Conservation (phyloP, 31 red algal genomes). For the Bonnemaisonia californica region DNA sequence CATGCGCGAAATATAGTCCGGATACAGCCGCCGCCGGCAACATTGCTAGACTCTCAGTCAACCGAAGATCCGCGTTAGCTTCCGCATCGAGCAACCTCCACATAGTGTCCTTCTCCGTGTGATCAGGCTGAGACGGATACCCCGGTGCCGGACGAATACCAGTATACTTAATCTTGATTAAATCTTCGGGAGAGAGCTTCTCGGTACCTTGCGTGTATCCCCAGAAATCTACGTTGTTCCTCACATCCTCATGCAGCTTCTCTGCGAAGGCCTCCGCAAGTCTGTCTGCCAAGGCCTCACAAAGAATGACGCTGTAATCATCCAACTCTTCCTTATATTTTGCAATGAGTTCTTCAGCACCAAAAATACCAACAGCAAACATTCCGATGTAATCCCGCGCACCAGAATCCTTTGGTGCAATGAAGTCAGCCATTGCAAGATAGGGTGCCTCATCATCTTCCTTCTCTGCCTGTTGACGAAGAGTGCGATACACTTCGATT, state of each 20-base stretch:
- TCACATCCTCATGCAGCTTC: constrained; percentile 80
- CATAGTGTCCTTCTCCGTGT: constrained; percentile 82
- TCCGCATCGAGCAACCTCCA: constrained; percentile 80
- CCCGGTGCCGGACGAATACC: constrained; percentile 90
- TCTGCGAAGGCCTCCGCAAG: constrained; percentile 93
- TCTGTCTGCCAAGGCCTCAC: constrained; percentile 85
- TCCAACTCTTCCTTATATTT: constrained; percentile 75
- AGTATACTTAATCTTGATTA: constrained; percentile 90
- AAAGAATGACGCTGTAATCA: constrained; percentile 82
- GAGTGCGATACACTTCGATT: constrained; percentile 50
- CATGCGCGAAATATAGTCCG: constrained; percentile 86
- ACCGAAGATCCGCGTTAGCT: constrained; percentile 39
- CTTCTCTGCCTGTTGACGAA: constrained; percentile 85
- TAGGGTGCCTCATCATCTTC: constrained; percentile 79
- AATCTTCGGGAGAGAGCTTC: constrained; percentile 71
- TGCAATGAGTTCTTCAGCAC: constrained; percentile 74
- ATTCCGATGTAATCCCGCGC: constrained; percentile 86
- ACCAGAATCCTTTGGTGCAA: constrained; percentile 73
- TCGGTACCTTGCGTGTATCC: constrained; percentile 77
- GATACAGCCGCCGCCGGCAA: constrained; percentile 82
- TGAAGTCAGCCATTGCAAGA: constrained; percentile 83
- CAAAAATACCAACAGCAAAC: constrained; percentile 90
- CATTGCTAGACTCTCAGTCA: constrained; percentile 89
- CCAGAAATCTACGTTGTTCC: constrained; percentile 68
- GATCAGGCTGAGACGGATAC: constrained; percentile 85